Evolutionary conservation across 306 rosid species (phyloP).

Genomic region (Crataegus laevigata): DNA sequence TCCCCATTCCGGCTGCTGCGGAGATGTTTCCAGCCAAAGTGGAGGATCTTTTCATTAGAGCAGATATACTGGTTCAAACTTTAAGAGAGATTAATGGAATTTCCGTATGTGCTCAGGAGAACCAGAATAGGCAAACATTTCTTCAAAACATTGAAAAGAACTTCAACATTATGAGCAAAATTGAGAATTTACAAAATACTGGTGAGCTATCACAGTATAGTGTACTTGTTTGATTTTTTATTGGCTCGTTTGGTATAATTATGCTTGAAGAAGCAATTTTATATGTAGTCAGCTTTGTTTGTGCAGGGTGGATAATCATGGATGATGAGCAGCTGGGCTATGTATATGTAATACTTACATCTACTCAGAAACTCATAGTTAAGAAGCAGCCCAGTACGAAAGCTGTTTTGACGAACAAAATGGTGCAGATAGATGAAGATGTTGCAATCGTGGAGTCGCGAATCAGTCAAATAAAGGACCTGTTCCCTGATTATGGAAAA

Average conservation of each 20-base stretch:
- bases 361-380: slow-evolving; percentile 27
- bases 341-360: slow-evolving; percentile 48
- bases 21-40: slow-evolving; percentile 92
- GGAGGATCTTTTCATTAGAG: slow-evolving; percentile 82
- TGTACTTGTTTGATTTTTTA: neutral
- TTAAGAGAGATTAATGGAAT: slow-evolving; percentile 74
- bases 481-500: slow-evolving; percentile 88
- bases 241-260: neutral
- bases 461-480: slow-evolving; percentile 89
- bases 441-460: slow-evolving; percentile 69
- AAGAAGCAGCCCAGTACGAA: slow-evolving; percentile 26
- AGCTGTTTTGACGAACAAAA: slow-evolving; percentile 24
- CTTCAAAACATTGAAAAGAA: slow-evolving; percentile 69
- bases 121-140: slow-evolving; percentile 55
- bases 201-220: slow-evolving; percentile 37
- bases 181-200: slow-evolving; percentile 44
- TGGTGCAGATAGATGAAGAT: slow-evolving; percentile 54
- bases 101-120: slow-evolving; percentile 42
- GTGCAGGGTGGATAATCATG: slow-evolving; percentile 83
- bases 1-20: slow-evolving; percentile 50
- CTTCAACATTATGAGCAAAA: slow-evolving; percentile 41
- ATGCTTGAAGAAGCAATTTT: slow-evolving; percentile 5
- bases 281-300: slow-evolving; percentile 10
- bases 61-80: slow-evolving; percentile 79
- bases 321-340: slow-evolving; percentile 72